Conservation (phyloP, 495 filamentous ascomycete genomes). For the Neurospora discreta region DNA sequence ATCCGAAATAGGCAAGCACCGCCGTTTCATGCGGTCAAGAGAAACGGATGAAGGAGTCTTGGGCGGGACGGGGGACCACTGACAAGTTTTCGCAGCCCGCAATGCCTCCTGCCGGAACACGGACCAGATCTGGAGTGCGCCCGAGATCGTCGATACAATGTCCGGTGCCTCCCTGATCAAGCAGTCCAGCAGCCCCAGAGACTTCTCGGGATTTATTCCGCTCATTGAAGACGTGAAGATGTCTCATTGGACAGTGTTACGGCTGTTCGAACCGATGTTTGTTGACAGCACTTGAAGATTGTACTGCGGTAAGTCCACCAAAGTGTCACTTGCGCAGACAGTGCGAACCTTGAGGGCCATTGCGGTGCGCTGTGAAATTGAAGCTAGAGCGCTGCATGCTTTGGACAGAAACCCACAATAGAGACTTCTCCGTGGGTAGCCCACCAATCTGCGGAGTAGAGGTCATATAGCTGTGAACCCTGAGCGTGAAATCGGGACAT, state of each 20-base stretch:
- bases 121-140: not conserved
- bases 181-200: not conserved
- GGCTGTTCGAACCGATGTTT: not conserved
- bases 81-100: not conserved
- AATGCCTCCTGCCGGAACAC: not conserved
- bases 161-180: not conserved
- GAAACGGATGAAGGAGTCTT: not conserved
- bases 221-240: not conserved
- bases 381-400: not conserved
- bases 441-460: not conserved
- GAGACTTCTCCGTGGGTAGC: not conserved
- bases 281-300: not conserved
- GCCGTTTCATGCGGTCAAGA: not conserved
- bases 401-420: not conserved
- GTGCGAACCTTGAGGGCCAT: not conserved
- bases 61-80: not conserved
- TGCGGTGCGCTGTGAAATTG: not conserved
- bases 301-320: not conserved
- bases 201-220: not conserved
- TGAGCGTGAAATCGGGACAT: not conserved
- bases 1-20: constrained; percentile 6
- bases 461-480: not conserved
- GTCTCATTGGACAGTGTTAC: not conserved
- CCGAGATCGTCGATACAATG: not conserved
- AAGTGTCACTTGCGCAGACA: not conserved